phyloP scores from a whole-genome alignment of 257 asterid genomes.

The Jaltomata sinuosa region DNA sequence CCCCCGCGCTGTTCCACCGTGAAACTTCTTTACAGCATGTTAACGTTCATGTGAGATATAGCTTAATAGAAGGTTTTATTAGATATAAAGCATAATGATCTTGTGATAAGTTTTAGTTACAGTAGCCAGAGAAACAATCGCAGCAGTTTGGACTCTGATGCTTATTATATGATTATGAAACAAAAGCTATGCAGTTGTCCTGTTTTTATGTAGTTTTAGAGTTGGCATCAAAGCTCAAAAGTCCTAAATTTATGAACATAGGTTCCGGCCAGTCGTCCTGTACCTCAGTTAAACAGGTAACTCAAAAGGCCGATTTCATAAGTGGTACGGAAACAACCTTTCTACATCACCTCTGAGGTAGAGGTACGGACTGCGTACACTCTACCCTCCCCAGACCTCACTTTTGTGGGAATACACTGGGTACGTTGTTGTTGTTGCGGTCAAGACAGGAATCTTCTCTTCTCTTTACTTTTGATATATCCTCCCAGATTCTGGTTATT shows the following conservation, averaged over 20 bases:
- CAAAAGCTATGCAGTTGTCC: not conserved
- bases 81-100: not conserved
- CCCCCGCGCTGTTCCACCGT: too few relatives aligned
- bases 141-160: not conserved
- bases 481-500: not conserved
- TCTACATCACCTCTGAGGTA: too few relatives aligned
- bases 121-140: not conserved
- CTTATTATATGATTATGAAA: not conserved
- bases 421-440: too few relatives aligned
- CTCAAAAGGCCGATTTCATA: not conserved
- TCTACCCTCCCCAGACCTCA: too few relatives aligned
- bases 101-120: not conserved
- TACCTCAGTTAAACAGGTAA: not conserved
- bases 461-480: not conserved
- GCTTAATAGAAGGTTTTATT: not conserved
- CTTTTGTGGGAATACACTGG: too few relatives aligned
- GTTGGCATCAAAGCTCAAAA: not conserved
- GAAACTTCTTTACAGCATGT: not conserved
- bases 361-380: too few relatives aligned
- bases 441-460: not conserved
- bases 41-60: not conserved
- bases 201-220: not conserved
- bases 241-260: not conserved
- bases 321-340: too few relatives aligned
- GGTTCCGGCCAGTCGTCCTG: not conserved